Base-by-base conservation (phyloP, 768 basidiomycete species). In the Tremella yokohamensis region DNA sequence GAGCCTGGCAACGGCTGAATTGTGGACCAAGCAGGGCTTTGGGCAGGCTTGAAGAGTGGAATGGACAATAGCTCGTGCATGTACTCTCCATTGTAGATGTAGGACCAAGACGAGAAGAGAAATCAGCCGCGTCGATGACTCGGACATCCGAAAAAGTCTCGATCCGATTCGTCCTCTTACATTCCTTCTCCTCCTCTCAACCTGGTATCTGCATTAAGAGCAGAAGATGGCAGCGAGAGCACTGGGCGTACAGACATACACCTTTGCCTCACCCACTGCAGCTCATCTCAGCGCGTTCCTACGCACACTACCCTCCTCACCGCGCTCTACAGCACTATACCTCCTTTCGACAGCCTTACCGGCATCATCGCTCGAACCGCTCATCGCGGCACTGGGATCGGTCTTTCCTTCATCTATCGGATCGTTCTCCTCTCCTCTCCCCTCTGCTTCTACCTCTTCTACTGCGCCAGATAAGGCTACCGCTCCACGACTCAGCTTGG, bases 181-280 rank as follows among this genome's bases (percentile, higher is more conserved):
- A 6, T 11, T 34, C 29, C 29, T 34, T 34, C 6, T 34, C 29
- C 6, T 34, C 11, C 29, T 6, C 29, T 11, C 11, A 11, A 6
- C 29, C 11, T 34, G 11, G 29, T 34, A n/a, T 34, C 29, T 34
- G 29, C 4, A 11, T 34, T 11, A 11, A 34, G 29, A 34, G 29
- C 11, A 6, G 29, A 11, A 4, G 29, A 34, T 34, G 29, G 29
- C 29, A 11, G 11, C 29, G 11, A 4, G 29, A 34, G 29, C 29
- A 34, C 29, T 34, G 29, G 29, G 29, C 29, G 29, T 34, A 11
- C 29, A 34, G 29, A 34, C 29, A 11, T 34, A 64, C 16, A 66
- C 68, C 12, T 52, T 63, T 18, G 63, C 57, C 57, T 70, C 68
- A 3, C 68, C 68, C 7, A 66, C 65, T 4, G 42, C 61, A 3